Evolutionary conservation across 140 eudicot species (phyloP).

Genomic region (Stevia rebaudiana): DNA sequence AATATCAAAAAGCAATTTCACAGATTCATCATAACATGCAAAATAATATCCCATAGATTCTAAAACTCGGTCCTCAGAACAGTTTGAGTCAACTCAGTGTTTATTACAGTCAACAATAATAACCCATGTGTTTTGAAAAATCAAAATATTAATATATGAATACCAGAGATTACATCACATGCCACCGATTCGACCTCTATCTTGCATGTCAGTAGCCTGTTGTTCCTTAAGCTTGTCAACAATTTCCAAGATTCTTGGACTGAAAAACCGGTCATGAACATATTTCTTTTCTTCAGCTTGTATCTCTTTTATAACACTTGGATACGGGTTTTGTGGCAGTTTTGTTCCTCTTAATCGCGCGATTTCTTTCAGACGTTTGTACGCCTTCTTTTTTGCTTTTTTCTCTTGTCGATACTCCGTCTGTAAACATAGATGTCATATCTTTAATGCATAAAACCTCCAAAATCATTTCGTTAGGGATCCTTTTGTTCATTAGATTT

Average conservation of each 20-base stretch:
- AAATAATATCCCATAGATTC: background rate
- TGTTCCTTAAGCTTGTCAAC: slow-evolving; percentile 53
- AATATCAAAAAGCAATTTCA: slow-evolving; percentile 4
- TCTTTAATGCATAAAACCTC: background rate
- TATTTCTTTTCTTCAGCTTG: slow-evolving; percentile 76
- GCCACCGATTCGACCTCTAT: slow-evolving; percentile 34
- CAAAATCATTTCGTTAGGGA: no score
- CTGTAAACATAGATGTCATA: slow-evolving; percentile 25
- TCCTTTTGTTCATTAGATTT: no score
- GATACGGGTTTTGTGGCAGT: slow-evolving; percentile 82
- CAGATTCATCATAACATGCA: slow-evolving; percentile 18
- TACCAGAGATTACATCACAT: slow-evolving; percentile 14
- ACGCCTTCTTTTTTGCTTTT: slow-evolving; percentile 70
- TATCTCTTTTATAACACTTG: slow-evolving; percentile 77
- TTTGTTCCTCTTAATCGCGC: slow-evolving; percentile 59
- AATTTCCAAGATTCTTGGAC: slow-evolving; percentile 41
- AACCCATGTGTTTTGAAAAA: background rate
- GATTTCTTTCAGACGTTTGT: slow-evolving; percentile 63
- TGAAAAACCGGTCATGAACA: slow-evolving; percentile 61
- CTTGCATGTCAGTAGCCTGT: slow-evolving; percentile 46
- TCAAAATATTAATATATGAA: background rate
- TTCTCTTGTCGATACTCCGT: slow-evolving; percentile 66
- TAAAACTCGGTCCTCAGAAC: slow-evolving; percentile 4
- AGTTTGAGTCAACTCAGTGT: slow-evolving; percentile 4
- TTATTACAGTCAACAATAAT: slow-evolving; percentile 14